Evolutionary conservation across 106 monocot genomes (phyloP).

Genomic region (Vanilla planifolia): DNA sequence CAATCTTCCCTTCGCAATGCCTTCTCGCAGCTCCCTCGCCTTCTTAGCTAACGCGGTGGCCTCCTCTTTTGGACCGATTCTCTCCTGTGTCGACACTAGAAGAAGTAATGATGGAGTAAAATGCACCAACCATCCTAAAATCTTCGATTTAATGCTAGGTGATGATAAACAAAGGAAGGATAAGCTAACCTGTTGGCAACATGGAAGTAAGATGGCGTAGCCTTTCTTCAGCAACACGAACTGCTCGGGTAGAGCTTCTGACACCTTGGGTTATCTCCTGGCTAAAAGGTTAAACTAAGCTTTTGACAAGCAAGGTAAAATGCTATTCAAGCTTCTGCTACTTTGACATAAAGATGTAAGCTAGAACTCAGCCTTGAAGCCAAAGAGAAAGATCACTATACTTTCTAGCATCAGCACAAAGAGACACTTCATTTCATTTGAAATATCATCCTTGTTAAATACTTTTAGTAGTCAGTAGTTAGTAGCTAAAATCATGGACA

Average conservation of each 20-base stretch:
- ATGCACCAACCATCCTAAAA: conserved; percentile 1
- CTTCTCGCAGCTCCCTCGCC: conserved; percentile 50
- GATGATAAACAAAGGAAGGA: neutral
- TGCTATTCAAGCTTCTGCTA: too few relatives aligned
- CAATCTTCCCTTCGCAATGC: conserved; percentile 48
- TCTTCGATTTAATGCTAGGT: neutral
- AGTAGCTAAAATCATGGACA: too few relatives aligned
- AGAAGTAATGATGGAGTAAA: conserved; percentile 36
- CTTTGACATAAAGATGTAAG: too few relatives aligned
- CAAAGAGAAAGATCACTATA: too few relatives aligned
- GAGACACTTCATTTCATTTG: too few relatives aligned
- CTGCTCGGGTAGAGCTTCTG: conserved; percentile 61
- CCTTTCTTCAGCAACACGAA: conserved; percentile 56
- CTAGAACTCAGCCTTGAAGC: too few relatives aligned
- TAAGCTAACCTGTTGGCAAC: conserved; percentile 44
- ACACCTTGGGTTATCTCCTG: conserved; percentile 70
- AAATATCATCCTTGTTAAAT: too few relatives aligned
- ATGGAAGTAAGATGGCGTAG: conserved; percentile 40
- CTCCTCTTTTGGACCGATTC: conserved; percentile 14
- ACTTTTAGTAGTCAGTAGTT: too few relatives aligned
- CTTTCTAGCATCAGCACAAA: too few relatives aligned
- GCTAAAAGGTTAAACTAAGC: conserved; percentile 29
- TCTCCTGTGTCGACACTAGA: conserved; percentile 47
- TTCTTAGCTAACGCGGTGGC: conserved; percentile 36
- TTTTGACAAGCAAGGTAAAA: too few relatives aligned